Evolutionary conservation across 129 eudicot species (phyloP), one percentile per base, ranked within the genome.

Genomic region (Silybum marianum): DNA sequence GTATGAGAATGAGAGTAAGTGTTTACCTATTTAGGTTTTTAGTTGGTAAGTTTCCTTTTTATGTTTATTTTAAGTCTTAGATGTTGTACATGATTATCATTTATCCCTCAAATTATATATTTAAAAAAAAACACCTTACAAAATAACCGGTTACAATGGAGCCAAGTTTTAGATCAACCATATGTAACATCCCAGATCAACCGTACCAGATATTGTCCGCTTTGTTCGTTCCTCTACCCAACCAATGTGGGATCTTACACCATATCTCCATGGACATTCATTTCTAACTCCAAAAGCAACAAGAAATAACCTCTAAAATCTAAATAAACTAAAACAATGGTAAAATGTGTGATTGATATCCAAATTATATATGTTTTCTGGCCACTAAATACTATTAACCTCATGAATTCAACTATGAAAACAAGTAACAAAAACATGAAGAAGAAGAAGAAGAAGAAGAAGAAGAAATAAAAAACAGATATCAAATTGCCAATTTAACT

Each of bases 401-500:
- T 69, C 44, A 16, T 69, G 44, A 63, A 23, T 22, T 9, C 18
- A 66, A 58, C 66, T 58, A 58, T 1, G 6, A 69, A 69, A 69
- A 12, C 38, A 69, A 11, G 54, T 40, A 40, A 19, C 16, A 14
- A 67, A 9, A 67, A 58, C 40, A 62, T 32, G 51, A 51, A 3
- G 62, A 10, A 13, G 0, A 6, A 30, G 12, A 30, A 69, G n/a
- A n/a, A n/a, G n/a, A n/a, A n/a, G 48, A 48, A 3, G 62, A 10
- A 13, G 0, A 6, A 30, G 12, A 30, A 69, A n/a, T n/a, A 32
- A 68, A 23, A 67, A 11, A 23, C 26, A 12, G 19, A 69, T 10
- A 69, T n/a, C 10, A 67, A 13, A 11, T 46, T 51, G 62, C 48
- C 12, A 71, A 70, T 7, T 60, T 30, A 58, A 79, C 87, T 84